A percentile compares a stretch with the other conserved stretches of the same genome.
Evolutionary conservation across 768 basidiomycete species (phyloP).

Genomic region (Zangia roseola): DNA sequence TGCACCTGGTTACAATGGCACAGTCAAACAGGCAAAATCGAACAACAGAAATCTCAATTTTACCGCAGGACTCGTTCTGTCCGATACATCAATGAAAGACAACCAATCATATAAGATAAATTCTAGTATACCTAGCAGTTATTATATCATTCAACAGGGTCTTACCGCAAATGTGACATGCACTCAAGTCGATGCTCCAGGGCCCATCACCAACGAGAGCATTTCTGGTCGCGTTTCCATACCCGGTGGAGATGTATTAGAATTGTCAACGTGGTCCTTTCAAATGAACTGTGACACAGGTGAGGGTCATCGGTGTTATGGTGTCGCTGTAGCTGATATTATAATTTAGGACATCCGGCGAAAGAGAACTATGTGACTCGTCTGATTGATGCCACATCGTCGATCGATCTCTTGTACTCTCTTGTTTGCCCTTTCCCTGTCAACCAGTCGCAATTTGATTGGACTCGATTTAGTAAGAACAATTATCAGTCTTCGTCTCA

Average conservation of each 20-base stretch:
- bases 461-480: background rate
- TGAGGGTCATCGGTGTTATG: too few relatives aligned
- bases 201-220: background rate
- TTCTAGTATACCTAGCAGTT: background rate
- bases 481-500: background rate
- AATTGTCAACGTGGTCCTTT: too few relatives aligned
- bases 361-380: constrained; percentile 1
- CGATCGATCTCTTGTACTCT: constrained; percentile 3
- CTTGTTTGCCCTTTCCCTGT: constrained; percentile 10
- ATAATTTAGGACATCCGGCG: background rate
- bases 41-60: background rate
- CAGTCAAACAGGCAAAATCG: too few relatives aligned
- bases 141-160: constrained; percentile 1
- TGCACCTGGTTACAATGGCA: background rate
- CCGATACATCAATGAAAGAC: too few relatives aligned
- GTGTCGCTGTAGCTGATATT: too few relatives aligned
- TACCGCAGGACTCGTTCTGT: constrained; percentile 2
- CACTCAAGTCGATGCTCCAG: background rate
- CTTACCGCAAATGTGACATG: constrained; percentile 10
- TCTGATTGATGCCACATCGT: background rate
- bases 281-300: too few relatives aligned
- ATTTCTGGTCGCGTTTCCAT: background rate
- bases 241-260: background rate
- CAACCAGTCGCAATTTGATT: background rate
- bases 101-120: too few relatives aligned